phyloP scores from a whole-genome alignment of 2,329 filamentous ascomycete genomes.

The Ophiostoma piceae region DNA sequence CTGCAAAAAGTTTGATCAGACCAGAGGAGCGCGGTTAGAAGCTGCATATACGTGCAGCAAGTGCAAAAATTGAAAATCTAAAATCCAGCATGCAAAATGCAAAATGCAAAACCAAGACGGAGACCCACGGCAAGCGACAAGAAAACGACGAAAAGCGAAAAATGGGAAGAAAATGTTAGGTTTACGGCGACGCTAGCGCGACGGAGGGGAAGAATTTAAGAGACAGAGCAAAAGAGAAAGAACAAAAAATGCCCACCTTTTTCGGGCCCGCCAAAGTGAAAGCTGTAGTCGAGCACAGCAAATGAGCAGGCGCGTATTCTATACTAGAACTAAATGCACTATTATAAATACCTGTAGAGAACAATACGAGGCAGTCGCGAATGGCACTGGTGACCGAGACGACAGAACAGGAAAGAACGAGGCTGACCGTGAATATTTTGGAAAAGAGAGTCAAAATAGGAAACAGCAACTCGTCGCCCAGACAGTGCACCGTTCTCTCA shows the following conservation, averaged over 20 bases:
- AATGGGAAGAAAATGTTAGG: not conserved
- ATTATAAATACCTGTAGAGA: not conserved
- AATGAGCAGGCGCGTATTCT: not conserved
- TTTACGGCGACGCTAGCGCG: not conserved
- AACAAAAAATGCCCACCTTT: slow-evolving; percentile 12
- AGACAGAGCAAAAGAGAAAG: not conserved
- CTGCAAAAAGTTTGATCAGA: slow-evolving; percentile 11
- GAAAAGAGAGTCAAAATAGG: not conserved
- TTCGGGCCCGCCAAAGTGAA: not conserved
- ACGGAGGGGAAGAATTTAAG: not conserved
- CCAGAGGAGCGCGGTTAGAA: not conserved
- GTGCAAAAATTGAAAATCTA: not conserved
- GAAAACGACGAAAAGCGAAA: not conserved
- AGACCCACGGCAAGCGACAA: slow-evolving; percentile 4
- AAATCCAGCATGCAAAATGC: not conserved
- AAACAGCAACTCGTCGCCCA: not conserved
- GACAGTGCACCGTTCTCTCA: not conserved
- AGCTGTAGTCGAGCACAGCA: not conserved
- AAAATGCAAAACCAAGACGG: not conserved
- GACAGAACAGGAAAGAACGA: not conserved
- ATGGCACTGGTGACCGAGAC: not conserved
- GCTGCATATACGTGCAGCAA: not conserved
- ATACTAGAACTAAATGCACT: not conserved
- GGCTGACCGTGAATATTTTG: not conserved
- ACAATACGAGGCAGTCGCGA: not conserved